Evolutionary conservation across 768 basidiomycete species (phyloP), one percentile per base, ranked within the genome.

Genomic region (Pulveroboletus sp.): DNA sequence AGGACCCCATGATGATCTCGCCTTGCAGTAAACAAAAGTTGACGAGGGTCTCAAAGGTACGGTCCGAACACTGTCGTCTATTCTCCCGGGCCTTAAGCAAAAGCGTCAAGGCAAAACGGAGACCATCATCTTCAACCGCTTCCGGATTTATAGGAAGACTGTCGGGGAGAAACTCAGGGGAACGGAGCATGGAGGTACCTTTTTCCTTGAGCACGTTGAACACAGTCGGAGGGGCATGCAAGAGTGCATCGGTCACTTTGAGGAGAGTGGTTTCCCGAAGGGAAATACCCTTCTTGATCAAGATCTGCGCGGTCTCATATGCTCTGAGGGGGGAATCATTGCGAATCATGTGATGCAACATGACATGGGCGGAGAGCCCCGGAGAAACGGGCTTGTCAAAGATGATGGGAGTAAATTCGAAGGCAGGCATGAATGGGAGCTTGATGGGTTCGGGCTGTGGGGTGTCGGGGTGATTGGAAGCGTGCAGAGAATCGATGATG

Each of bases 1-100:
- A 67, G 1, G 84, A 83, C 0, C 80, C 88, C n/a, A 86, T 73
- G 36, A 91, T 75, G 43, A 92, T 81, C 61, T 92, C 89, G 24
- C 87, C 86, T 43, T 91, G 87, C 35, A 89, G 63, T 17, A 92
- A 70, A 49, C 83, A 86, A 8, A 83, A 75, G 4, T 76, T 71
- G 55, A 90, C 73, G 43, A 89, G 66, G 2, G 73, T 71, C 45
- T 76, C 75, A 60, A 82, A 87, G 73, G 87, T 80, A 28, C 71
- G 69, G n/a, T 76, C 67, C 2, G 80, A 79, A 39, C 83, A 77
- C 28, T 74, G 70, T 44, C 80, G 79, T 27, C 80, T 73, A 39
- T 77, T 75, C 37, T 73, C 64, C n/a, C 79, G 75, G 0, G 84
- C 84, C 4, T 71, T 65, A 38, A 69, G 58, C 24, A 88, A 63